A percentile compares a stretch with the other conserved stretches of the same genome.
Evolutionary conservation across 2,329 filamentous ascomycete species (phyloP).

Genomic region (Phoma herbarum): DNA sequence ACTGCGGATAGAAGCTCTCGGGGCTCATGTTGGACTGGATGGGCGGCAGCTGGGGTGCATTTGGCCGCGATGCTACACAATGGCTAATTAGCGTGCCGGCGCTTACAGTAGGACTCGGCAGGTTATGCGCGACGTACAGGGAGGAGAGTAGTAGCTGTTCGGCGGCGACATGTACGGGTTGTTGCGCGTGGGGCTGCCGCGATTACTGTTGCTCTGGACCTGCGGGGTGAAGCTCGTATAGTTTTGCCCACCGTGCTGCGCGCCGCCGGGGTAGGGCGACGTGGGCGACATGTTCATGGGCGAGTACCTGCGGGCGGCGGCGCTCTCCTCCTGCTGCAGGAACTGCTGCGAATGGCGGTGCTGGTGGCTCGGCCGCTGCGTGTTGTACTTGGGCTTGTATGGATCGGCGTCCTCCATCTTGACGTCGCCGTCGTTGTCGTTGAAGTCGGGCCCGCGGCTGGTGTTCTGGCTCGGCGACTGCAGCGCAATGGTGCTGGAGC

Average conservation of each 20-base stretch:
- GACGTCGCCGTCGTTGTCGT: slow-evolving; percentile 57
- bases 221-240: slow-evolving; percentile 56
- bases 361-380: slow-evolving; percentile 79
- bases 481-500: slow-evolving; percentile 19
- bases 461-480: slow-evolving; percentile 35
- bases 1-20: slow-evolving; percentile 75
- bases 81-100: slow-evolving; percentile 33
- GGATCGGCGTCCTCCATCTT: slow-evolving; percentile 88
- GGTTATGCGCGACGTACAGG: slow-evolving; percentile 54
- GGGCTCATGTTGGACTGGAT: slow-evolving; percentile 74
- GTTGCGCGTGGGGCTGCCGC: slow-evolving; percentile 81
- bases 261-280: slow-evolving; percentile 76
- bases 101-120: slow-evolving; percentile 19
- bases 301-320: slow-evolving; percentile 90
- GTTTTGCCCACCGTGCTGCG: slow-evolving; percentile 57
- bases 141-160: slow-evolving; percentile 67
- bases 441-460: slow-evolving; percentile 48
- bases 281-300: slow-evolving; percentile 93
- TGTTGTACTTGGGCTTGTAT: slow-evolving; percentile 82
- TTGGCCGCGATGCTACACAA: slow-evolving; percentile 57
- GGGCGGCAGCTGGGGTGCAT: slow-evolving; percentile 75
- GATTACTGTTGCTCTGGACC: slow-evolving; percentile 58
- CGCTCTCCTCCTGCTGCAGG: slow-evolving; percentile 75
- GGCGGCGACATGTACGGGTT: slow-evolving; percentile 66
- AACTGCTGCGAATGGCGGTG: slow-evolving; percentile 80